Conservation (phyloP, 148 eudicot genomes). For the Vaccinium myrtillus region DNA sequence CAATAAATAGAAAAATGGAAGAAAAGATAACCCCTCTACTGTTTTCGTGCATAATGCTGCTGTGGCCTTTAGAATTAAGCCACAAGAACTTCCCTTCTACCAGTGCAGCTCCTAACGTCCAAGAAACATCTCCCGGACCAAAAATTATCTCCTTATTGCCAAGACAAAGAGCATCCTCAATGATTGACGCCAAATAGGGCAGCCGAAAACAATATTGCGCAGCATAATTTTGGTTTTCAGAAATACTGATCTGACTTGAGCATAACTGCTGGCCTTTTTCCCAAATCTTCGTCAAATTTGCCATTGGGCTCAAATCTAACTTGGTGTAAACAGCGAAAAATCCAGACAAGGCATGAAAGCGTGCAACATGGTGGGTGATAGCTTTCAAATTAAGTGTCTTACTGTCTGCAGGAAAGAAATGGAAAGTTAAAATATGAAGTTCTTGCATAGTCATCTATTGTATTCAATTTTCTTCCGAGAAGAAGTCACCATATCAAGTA, state of each 20-base stretch:
- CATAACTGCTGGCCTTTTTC: slow-evolving; percentile 55
- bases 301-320: slow-evolving; percentile 49
- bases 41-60: slow-evolving; percentile 8
- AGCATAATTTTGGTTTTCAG: slow-evolving; percentile 22
- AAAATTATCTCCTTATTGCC: slow-evolving; percentile 48
- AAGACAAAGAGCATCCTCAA: slow-evolving; percentile 61
- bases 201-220: slow-evolving; percentile 60
- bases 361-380: slow-evolving; percentile 26
- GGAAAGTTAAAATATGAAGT: background rate
- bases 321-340: slow-evolving; percentile 67
- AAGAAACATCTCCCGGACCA: slow-evolving; percentile 78
- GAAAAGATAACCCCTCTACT: slow-evolving; percentile 21
- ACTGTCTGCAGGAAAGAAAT: slow-evolving; percentile 39
- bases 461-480: background rate
- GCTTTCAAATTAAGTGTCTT: slow-evolving; percentile 19
- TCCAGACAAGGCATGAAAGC: slow-evolving; percentile 80
- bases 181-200: slow-evolving; percentile 59
- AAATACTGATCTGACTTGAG: slow-evolving; percentile 30
- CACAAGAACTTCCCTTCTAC: slow-evolving; percentile 46
- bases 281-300: slow-evolving; percentile 59
- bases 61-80: slow-evolving; percentile 22
- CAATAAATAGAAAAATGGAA: slow-evolving; percentile 29
- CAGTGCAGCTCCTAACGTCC: slow-evolving; percentile 81
- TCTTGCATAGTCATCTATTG: background rate
- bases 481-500: background rate